phyloP scores from a whole-genome alignment of 768 basidiomycete species.

The Calocera viscosa region DNA sequence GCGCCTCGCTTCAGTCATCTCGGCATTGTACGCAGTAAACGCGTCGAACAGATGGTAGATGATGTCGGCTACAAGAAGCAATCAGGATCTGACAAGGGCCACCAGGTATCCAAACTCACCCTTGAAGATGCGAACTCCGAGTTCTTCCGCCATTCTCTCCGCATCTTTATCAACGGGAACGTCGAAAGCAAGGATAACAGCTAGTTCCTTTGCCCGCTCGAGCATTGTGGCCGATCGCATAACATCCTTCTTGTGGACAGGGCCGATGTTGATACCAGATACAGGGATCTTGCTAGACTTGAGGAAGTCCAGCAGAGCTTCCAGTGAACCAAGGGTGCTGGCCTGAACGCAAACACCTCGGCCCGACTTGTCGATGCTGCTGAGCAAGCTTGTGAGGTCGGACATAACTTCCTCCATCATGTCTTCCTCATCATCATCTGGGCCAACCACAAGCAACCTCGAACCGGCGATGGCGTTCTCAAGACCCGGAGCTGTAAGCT shows the following conservation, averaged over 20 bases:
- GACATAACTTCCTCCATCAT: slow-evolving; percentile 93
- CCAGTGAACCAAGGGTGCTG: slow-evolving; percentile 90
- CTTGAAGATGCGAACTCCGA: slow-evolving; percentile 88
- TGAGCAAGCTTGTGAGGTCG: slow-evolving; percentile 75
- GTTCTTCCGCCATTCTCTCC: slow-evolving; percentile 80
- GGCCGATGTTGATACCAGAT: slow-evolving; percentile 93
- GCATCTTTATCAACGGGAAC: slow-evolving; percentile 89
- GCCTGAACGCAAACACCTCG: slow-evolving; percentile 96
- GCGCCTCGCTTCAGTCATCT: slow-evolving; percentile 85
- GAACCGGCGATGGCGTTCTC: slow-evolving; percentile 98
- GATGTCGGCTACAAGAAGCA: slow-evolving; percentile 61
- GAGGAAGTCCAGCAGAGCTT: slow-evolving; percentile 92
- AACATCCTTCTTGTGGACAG: slow-evolving; percentile 88
- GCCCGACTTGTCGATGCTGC: slow-evolving; percentile 90
- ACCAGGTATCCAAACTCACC: slow-evolving; percentile 39
- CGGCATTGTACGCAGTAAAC: slow-evolving; percentile 86
- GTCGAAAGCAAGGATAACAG: slow-evolving; percentile 93
- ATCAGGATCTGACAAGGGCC: slow-evolving; percentile 11
- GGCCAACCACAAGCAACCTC: slow-evolving; percentile 77
- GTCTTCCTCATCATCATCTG: slow-evolving; percentile 94
- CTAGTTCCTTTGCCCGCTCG: slow-evolving; percentile 89
- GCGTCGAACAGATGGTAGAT: slow-evolving; percentile 97
- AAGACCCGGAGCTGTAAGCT: slow-evolving; percentile 85
- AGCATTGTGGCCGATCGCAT: slow-evolving; percentile 89
- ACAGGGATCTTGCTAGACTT: slow-evolving; percentile 93